Conservation (phyloP, 2,329 filamentous ascomycete genomes). For the Sporothrix dimorphospora region DNA sequence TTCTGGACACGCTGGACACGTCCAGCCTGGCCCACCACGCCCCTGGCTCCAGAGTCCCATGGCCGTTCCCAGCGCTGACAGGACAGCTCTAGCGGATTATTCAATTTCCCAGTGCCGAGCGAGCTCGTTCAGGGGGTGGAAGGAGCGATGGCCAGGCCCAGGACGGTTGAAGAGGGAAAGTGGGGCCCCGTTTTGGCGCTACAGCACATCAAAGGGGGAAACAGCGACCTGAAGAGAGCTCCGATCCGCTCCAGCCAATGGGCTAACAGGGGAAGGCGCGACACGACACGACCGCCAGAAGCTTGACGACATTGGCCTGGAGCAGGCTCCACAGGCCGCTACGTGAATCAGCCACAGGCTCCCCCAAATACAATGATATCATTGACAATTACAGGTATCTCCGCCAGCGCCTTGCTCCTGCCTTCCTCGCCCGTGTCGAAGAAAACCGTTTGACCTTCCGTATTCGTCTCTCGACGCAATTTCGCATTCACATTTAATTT, state of each 20-base stretch:
- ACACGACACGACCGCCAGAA: slow-evolving; percentile 13
- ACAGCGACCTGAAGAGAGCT: slow-evolving; percentile 1
- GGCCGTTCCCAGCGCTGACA: neutral
- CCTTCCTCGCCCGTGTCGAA: slow-evolving; percentile 14
- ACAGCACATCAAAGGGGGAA: neutral
- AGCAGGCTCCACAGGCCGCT: neutral
- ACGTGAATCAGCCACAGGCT: slow-evolving; percentile 1
- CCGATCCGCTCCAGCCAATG: slow-evolving; percentile 19
- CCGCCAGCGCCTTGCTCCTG: neutral
- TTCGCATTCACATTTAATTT: slow-evolving; percentile 2
- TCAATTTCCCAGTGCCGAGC: slow-evolving; percentile 29
- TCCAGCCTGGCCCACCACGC: slow-evolving; percentile 14
- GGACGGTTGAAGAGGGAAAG: neutral
- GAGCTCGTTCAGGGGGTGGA: neutral
- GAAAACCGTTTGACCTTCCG: slow-evolving; percentile 10
- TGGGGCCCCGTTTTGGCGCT: slow-evolving; percentile 4
- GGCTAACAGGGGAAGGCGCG: slow-evolving; percentile 21
- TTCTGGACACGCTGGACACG: slow-evolving; percentile 33
- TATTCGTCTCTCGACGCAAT: neutral
- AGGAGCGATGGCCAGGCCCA: neutral
- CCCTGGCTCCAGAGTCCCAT: slow-evolving; percentile 14
- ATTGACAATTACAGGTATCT: slow-evolving; percentile 24
- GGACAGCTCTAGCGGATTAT: slow-evolving; percentile 31
- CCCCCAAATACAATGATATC: slow-evolving; percentile 27
- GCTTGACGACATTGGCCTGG: slow-evolving; percentile 21